Base-by-base conservation (phyloP, 1,139 yeast genomes). In the Maudiozyma humilis region DNA sequence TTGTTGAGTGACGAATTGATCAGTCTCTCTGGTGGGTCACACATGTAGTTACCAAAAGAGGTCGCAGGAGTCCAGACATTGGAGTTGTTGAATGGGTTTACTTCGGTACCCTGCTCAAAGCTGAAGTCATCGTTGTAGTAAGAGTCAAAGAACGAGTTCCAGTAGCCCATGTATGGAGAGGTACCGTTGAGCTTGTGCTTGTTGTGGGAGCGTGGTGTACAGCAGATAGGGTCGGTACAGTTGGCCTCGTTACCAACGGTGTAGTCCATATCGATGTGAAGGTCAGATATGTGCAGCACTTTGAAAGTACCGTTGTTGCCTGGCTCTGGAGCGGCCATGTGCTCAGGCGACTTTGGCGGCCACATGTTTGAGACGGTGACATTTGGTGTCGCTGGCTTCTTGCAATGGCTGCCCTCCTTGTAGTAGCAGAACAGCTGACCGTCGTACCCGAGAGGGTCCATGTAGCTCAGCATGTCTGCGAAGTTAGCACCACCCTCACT, bases 11-110 rank as follows among this genome's bases (percentile, higher is more conserved):
- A n/a, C n/a, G n/a, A n/a, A n/a, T n/a, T n/a, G n/a, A 33, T 16
- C 10, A 33, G n/a, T 33, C 36, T 33, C 36, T 33, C 36, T 2
- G 36, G 36, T 14, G 36, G n/a, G 12, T 33, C 36, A 33, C 36
- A 33, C 13, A 18, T 20, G 20, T 33, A 33, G 36, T 33, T 18
- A 33, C 36, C 36, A 4, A 14, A 33, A n/a, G 36, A 33, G 17
- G 36, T 4, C 13, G 36, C 36, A 2, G 36, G 36, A 4, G 17
- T 33, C 36, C 36, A 33, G 13, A 25, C 18, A 6, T n/a, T 8
- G 4, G 35, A 32, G 2, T 25, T 14, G 20, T 15, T 33, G 20
- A 33, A 33, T 6, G 20, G 25, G n/a, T 33, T 15, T n/a, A 33
- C 36, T n/a, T 16, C 15, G 1, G 36, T n/a, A 33, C 36, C 36